Conservation (phyloP, 2,329 filamentous ascomycete species). For the Alternaria arbusti region DNA sequence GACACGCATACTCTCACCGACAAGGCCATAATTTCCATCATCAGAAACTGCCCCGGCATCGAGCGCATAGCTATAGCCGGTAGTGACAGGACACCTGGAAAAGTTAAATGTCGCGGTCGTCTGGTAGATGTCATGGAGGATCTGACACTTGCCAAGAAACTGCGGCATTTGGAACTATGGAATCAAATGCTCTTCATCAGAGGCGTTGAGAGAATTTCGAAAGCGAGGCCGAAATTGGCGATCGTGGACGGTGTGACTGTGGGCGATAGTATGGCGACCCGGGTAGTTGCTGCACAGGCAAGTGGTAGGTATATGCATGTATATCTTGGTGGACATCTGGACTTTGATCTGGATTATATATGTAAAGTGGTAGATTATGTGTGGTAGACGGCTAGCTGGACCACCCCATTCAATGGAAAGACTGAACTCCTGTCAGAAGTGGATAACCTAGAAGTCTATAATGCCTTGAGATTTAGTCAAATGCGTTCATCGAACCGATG, state of each 20-base stretch:
- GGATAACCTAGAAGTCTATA: accelerated
- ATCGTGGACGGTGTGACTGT: not conserved
- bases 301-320: accelerated
- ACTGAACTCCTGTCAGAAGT: not conserved
- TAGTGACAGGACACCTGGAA: not conserved
- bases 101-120: not conserved
- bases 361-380: not conserved
- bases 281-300: not conserved
- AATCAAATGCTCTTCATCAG: not conserved
- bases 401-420: accelerated
- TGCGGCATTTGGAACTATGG: not conserved
- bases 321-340: not conserved
- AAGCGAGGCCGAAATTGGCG: not conserved
- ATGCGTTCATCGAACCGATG: not conserved
- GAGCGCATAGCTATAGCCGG: not conserved
- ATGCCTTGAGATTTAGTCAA: not conserved
- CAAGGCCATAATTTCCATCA: accelerated
- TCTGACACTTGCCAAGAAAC: not conserved
- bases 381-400: not conserved
- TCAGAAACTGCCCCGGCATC: not conserved
- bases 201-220: not conserved
- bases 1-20: not conserved
- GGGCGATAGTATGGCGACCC: not conserved
- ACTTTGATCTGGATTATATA: too few relatives aligned
- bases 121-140: not conserved